Percentiles rank a stretch among this genome's conserved stretches.
These are phyloP conservation scores for Candida freyschussii DNA, from an alignment of 1,139 yeast species.

Conservation along the genomic window DNA sequence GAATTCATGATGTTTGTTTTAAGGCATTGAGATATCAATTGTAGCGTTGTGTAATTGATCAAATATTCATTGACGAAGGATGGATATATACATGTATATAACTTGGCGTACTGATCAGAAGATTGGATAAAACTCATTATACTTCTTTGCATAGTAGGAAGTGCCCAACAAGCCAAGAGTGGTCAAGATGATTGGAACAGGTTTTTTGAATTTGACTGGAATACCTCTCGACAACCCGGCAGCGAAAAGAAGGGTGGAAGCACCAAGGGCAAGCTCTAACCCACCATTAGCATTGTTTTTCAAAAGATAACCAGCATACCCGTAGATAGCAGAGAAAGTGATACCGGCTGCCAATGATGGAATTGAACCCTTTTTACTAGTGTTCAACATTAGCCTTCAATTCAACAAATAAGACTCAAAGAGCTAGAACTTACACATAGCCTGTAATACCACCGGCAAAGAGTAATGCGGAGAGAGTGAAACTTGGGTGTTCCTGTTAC, in stretches of 20 bases:
- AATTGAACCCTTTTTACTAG: conserved; percentile 60
- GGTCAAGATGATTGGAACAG: conserved; percentile 67
- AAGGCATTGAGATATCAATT: too few species aligned
- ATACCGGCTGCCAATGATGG: conserved; percentile 83
- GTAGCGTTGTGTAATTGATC: too few species aligned
- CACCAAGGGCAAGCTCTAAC: conserved; percentile 70
- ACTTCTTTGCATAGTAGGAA: conserved; percentile 67
- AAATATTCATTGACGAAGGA: too few species aligned
- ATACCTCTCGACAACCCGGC: conserved; percentile 71
- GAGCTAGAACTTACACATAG: conserved; percentile 39
- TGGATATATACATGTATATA: too few species aligned
- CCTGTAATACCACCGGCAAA: conserved; percentile 74
- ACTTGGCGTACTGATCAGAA: too few species aligned
- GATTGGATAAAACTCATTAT: conserved; percentile 55
- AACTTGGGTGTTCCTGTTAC: conserved; percentile 77
- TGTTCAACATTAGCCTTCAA: not conserved
- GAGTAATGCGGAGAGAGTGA: conserved; percentile 68
- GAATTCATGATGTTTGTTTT: too few species aligned
- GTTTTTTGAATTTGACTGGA: conserved; percentile 56
- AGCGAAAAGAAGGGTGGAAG: conserved; percentile 57
- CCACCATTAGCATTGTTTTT: conserved; percentile 75
- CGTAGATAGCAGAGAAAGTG: conserved; percentile 63
- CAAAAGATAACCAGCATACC: conserved; percentile 72
- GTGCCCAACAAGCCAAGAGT: conserved; percentile 62
- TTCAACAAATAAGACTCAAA: not conserved